Evolutionary conservation across 73 alveolate genomes (phyloP).

Genomic region (Stentor coeruleus): DNA sequence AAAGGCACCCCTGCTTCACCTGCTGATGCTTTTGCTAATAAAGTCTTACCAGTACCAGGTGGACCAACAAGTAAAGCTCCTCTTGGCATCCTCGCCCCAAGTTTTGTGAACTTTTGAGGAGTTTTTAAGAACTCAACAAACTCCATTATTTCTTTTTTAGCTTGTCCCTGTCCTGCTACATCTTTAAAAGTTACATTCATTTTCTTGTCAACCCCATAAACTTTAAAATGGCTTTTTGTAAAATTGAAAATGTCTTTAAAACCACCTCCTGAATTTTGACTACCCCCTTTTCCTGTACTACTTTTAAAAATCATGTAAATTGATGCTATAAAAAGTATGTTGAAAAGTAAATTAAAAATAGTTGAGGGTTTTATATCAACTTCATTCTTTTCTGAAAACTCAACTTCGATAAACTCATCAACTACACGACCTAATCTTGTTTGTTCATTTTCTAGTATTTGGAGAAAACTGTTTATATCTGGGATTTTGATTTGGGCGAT

Average conservation of each 20-base stretch:
- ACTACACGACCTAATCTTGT: background rate
- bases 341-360: background rate
- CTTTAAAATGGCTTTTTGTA: constrained; percentile 64
- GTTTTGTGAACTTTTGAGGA: constrained; percentile 67
- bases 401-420: background rate
- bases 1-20: constrained; percentile 77
- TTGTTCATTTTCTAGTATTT: background rate
- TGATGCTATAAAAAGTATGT: background rate
- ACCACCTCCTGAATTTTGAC: background rate
- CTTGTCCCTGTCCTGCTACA: constrained; percentile 86
- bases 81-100: constrained; percentile 61
- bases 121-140: constrained; percentile 70
- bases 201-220: constrained; percentile 63
- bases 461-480: background rate
- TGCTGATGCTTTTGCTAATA: constrained; percentile 94
- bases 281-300: background rate
- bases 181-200: constrained; percentile 70
- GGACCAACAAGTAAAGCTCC: constrained; percentile 74
- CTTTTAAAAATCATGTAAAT: background rate
- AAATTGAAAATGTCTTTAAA: constrained; percentile 70
- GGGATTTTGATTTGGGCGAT: background rate
- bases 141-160: constrained; percentile 72
- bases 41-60: constrained; percentile 95
- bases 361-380: background rate
- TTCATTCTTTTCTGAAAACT: background rate